Percentiles rank a stretch among this genome's conserved stretches.
phyloP scores from a whole-genome alignment of 495 filamentous ascomycete genomes.

The Cercophora scortea region DNA sequence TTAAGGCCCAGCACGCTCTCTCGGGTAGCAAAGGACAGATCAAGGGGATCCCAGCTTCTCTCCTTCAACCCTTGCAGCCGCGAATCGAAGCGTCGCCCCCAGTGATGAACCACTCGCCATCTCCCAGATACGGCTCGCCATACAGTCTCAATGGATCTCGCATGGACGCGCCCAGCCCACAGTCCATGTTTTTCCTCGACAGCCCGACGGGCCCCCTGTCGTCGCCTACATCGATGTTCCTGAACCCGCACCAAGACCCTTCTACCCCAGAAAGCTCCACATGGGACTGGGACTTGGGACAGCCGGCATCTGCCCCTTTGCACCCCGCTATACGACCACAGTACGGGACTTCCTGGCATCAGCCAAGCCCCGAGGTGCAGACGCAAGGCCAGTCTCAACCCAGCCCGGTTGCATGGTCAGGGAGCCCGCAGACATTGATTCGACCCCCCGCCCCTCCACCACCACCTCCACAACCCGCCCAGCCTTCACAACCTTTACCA shows the following conservation, averaged over 20 bases:
- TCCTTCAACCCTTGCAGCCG: slow-evolving; percentile 13
- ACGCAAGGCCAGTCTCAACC: not conserved
- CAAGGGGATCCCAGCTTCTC: slow-evolving; percentile 12
- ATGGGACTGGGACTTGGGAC: slow-evolving; percentile 1
- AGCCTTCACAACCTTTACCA: not conserved
- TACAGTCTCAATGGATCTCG: slow-evolving; percentile 11
- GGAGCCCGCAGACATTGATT: not conserved
- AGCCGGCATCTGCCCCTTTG: slow-evolving; percentile 14
- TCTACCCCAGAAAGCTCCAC: not conserved
- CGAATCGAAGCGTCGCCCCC: slow-evolving; percentile 4
- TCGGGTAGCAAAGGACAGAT: slow-evolving; percentile 15
- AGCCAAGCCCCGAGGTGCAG: slow-evolving; percentile 7
- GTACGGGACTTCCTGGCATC: slow-evolving; percentile 26
- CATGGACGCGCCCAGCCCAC: not conserved
- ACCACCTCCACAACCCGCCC: not conserved
- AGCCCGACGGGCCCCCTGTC: not conserved
- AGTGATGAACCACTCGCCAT: not conserved
- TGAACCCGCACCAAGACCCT: not conserved
- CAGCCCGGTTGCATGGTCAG: slow-evolving; percentile 13
- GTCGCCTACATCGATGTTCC: not conserved
- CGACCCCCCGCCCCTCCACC: not conserved
- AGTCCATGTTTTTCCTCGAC: not conserved
- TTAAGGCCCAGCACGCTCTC: slow-evolving; percentile 31
- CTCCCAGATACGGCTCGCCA: slow-evolving; percentile 6
- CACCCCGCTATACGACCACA: slow-evolving; percentile 42